Percentiles rank a stretch among this genome's conserved stretches.
Evolutionary conservation across 2,329 filamentous ascomycete genomes (phyloP).

Genomic region (Macrophomina pseudophaseolina): DNA sequence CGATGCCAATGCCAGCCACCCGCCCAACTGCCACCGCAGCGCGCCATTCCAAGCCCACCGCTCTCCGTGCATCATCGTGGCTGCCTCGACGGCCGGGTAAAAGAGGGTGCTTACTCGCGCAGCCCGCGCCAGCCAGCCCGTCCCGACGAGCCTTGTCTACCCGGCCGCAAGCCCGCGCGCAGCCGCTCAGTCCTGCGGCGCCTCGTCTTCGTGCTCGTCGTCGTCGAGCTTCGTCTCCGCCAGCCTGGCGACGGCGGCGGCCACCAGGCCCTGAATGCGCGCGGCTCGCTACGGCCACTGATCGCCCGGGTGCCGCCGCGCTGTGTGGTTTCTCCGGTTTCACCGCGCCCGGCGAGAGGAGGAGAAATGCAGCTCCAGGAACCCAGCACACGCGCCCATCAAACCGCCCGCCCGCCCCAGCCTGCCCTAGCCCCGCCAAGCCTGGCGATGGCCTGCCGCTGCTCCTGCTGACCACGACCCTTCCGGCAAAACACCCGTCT

Average conservation of each 20-base stretch:
- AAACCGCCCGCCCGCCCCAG: not conserved
- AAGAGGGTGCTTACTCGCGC: slow-evolving; percentile 9
- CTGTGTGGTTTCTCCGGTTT: slow-evolving; percentile 12
- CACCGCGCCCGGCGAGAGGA: slow-evolving; percentile 2
- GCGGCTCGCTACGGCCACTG: not conserved
- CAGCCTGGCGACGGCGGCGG: too few species aligned
- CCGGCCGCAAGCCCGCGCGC: slow-evolving; percentile 14
- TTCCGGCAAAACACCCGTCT: slow-evolving; percentile 1
- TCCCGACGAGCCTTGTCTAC: not conserved
- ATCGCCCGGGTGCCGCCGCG: slow-evolving; percentile 10
- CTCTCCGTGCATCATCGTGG: not conserved
- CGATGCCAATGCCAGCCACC: slow-evolving; percentile 5
- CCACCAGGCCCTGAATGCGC: not conserved
- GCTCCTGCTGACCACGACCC: not conserved
- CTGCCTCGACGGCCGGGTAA: not conserved
- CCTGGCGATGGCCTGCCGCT: not conserved
- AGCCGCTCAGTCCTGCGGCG: not conserved
- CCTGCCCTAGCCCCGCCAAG: not conserved
- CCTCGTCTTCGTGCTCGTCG: too few species aligned
- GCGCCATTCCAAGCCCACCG: not conserved
- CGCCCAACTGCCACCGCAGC: not conserved
- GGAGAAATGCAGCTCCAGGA: not conserved
- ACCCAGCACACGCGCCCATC: not conserved
- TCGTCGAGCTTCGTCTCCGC: too few species aligned
- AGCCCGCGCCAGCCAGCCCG: too few species aligned